A percentile compares a stretch with the other conserved stretches of the same genome.
phyloP scores from a whole-genome alignment of 2,329 filamentous ascomycete genomes.

The Ophiosphaerella narmari region DNA sequence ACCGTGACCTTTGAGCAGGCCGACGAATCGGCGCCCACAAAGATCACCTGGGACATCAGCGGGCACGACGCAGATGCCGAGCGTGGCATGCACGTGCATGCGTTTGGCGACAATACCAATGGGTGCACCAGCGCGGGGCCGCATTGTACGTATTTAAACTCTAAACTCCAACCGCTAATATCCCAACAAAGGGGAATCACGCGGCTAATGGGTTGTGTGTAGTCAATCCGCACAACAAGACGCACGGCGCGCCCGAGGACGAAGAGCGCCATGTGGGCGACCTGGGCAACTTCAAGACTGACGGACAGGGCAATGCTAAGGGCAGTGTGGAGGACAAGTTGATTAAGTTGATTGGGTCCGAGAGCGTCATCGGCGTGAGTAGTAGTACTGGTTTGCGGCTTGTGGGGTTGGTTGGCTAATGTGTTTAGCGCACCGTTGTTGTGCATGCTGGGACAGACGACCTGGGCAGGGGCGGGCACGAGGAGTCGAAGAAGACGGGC shows the following conservation, averaged over 20 bases:
- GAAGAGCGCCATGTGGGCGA: conserved; percentile 92
- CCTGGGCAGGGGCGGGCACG: conserved; percentile 87
- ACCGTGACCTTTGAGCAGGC: conserved; percentile 95
- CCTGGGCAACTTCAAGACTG: conserved; percentile 95
- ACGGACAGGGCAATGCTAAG: conserved; percentile 86
- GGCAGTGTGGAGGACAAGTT: conserved; percentile 79
- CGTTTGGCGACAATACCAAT: conserved; percentile 99
- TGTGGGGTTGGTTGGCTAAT: too few species aligned
- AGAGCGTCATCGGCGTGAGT: conserved; percentile 89
- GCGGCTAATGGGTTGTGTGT: conserved; percentile 15
- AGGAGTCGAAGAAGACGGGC: conserved; percentile 97
- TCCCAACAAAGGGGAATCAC: too few species aligned
- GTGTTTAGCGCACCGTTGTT: conserved; percentile 81
- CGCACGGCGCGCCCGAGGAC: conserved; percentile 85
- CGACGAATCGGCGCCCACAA: conserved; percentile 80
- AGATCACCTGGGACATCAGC: conserved; percentile 86
- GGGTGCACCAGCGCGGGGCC: conserved; percentile 98
- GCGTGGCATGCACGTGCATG: conserved; percentile 98
- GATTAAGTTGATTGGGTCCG: conserved; percentile 93
- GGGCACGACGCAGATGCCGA: conserved; percentile 94
- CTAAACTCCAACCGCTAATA: too few species aligned
- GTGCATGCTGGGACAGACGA: conserved; percentile 96
- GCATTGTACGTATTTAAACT: conserved; percentile 71
- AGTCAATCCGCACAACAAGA: conserved; percentile 97
- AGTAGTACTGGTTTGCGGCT: too few species aligned